These are phyloP conservation scores for Dentipellis sp. DNA, from an alignment of 768 basidiomycete genomes.

Conservation along the genomic window DNA sequence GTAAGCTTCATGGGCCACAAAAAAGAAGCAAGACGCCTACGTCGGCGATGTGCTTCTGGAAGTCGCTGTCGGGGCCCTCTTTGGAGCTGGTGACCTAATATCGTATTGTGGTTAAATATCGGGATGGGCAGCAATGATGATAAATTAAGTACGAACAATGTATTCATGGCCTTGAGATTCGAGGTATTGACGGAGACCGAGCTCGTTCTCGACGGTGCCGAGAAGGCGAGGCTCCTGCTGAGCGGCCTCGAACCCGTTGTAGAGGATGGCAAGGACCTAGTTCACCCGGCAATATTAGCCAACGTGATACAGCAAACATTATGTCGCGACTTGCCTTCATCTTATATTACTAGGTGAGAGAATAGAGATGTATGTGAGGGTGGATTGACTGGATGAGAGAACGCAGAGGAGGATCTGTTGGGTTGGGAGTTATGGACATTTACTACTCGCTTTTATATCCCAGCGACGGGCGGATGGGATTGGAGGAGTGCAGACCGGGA, in stretches of 20 bases:
- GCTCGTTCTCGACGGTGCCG: slow-evolving; percentile 29
- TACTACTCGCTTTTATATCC: slow-evolving; percentile 12
- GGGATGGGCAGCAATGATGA: not conserved
- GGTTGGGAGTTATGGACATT: slow-evolving; percentile 12
- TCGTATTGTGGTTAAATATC: not conserved
- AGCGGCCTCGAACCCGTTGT: too few species aligned
- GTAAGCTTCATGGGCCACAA: too few species aligned
- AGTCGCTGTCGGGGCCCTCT: slow-evolving; percentile 54
- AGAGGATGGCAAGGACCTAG: slow-evolving; percentile 18
- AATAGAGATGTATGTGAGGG: too few species aligned
- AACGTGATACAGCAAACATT: too few species aligned
- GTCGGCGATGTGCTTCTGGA: slow-evolving; percentile 59
- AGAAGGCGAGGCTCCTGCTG: slow-evolving; percentile 22
- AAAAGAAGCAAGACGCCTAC: slow-evolving; percentile 42
- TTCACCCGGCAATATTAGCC: too few species aligned
- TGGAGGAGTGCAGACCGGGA: too few species aligned
- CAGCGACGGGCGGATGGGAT: too few species aligned
- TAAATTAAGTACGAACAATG: slow-evolving; percentile 47
- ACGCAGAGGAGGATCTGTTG: not conserved
- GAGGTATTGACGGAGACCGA: slow-evolving; percentile 28
- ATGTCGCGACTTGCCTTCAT: too few species aligned
- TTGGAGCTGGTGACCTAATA: slow-evolving; percentile 69
- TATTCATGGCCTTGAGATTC: too few species aligned
- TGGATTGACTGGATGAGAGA: too few species aligned
- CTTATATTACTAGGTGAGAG: too few species aligned